phyloP scores from a whole-genome alignment of 164 flowering plant species.

The Dillenia suffruticosa region DNA sequence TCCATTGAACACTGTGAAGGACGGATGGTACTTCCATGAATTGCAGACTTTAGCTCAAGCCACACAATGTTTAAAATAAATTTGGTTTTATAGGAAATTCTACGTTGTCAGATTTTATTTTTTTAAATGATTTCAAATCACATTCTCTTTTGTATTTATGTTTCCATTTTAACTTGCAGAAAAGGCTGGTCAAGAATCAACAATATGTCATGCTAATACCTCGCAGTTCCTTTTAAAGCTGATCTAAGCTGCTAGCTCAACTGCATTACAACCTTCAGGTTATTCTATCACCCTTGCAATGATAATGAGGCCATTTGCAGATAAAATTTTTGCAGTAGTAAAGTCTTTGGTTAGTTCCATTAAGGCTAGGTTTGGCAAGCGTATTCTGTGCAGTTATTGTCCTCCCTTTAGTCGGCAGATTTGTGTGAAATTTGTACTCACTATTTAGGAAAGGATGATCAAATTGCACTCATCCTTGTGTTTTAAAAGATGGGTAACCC shows the following conservation, averaged over 20 bases:
- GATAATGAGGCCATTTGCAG: slow-evolving; percentile 1
- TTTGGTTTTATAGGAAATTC: no score
- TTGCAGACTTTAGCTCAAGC: no score
- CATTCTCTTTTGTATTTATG: neutral
- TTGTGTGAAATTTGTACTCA: neutral
- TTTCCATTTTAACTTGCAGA: slow-evolving; percentile 1
- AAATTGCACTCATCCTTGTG: neutral
- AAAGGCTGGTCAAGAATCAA: slow-evolving; percentile 6
- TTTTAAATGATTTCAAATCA: neutral
- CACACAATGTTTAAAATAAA: no score
- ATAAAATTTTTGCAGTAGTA: neutral
- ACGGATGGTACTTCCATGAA: no score
- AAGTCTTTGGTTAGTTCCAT: slow-evolving; percentile 9
- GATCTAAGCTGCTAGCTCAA: neutral
- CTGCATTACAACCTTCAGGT: neutral
- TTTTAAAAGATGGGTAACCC: neutral
- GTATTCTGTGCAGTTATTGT: slow-evolving; percentile 13
- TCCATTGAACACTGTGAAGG: no score
- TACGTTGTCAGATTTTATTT: no score
- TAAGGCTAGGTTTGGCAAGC: neutral
- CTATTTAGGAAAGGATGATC: slow-evolving; percentile 2
- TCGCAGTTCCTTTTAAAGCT: neutral
- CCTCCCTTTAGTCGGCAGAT: neutral
- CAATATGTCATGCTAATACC: neutral
- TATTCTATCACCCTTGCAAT: neutral